Evolutionary conservation across 768 basidiomycete genomes (phyloP).

Genomic region (Russula earlei): DNA sequence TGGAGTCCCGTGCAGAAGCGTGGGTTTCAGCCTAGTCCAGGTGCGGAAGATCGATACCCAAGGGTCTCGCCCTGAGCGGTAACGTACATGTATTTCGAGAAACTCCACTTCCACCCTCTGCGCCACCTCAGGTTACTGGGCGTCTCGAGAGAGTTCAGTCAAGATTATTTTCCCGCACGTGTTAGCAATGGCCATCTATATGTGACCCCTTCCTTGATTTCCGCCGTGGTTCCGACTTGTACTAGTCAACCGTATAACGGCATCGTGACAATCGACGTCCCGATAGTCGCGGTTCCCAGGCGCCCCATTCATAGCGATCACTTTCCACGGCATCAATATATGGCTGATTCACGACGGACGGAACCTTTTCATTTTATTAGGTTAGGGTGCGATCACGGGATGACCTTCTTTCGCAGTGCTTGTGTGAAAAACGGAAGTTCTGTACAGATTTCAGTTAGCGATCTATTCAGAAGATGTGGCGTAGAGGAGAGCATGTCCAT

Average conservation of each 20-base stretch:
- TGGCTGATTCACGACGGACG: neutral
- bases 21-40: no score
- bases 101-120: neutral
- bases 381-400: neutral
- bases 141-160: neutral
- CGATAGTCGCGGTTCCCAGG: neutral
- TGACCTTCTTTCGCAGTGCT: neutral
- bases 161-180: neutral
- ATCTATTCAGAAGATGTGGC: neutral
- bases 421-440: neutral
- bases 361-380: slow-evolving; percentile 8
- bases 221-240: neutral
- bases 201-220: neutral
- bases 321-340: slow-evolving; percentile 1
- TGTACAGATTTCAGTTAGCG: neutral
- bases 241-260: neutral
- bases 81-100: neutral
- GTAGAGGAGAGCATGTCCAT: neutral
- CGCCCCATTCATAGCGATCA: neutral
- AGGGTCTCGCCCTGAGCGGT: neutral
- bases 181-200: neutral
- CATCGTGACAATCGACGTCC: neutral
- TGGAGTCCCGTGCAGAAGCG: no score
- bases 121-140: neutral
- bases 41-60: no score